These are phyloP conservation scores for Buxus sempervirens DNA, from an alignment of 164 flowering plant genomes.

Conservation along the genomic window DNA sequence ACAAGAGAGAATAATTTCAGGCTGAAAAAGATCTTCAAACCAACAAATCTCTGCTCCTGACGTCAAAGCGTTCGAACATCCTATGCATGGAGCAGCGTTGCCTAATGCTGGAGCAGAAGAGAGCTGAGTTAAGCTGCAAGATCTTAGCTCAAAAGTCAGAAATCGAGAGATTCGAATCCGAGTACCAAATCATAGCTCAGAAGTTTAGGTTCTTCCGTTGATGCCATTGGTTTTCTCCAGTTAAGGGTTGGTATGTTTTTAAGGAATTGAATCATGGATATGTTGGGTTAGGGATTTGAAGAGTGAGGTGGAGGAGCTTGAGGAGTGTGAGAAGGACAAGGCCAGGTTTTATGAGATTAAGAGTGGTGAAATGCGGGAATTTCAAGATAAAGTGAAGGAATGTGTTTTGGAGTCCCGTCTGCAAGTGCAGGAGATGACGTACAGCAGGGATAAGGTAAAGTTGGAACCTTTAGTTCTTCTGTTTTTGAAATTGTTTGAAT, in stretches of 20 bases:
- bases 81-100: slow-evolving; percentile 46
- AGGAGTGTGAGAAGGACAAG: slow-evolving; percentile 41
- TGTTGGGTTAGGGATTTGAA: slow-evolving; percentile 35
- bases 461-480: background rate
- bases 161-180: slow-evolving; percentile 29
- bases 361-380: slow-evolving; percentile 39
- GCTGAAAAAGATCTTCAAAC: slow-evolving; percentile 53
- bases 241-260: background rate
- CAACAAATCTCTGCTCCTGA: slow-evolving; percentile 32
- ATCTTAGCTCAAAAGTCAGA: slow-evolving; percentile 40
- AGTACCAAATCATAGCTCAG: slow-evolving; percentile 20
- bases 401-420: slow-evolving; percentile 18
- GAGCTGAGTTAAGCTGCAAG: slow-evolving; percentile 32
- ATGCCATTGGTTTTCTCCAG: background rate
- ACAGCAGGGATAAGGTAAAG: slow-evolving; percentile 34
- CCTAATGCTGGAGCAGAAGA: slow-evolving; percentile 40
- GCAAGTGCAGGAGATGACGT: slow-evolving; percentile 32
- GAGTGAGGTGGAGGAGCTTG: slow-evolving; percentile 45
- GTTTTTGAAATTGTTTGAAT: background rate
- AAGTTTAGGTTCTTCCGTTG: slow-evolving; percentile 29
- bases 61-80: slow-evolving; percentile 32
- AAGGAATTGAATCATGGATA: background rate
- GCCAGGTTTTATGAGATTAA: slow-evolving; percentile 37
- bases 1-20: slow-evolving; percentile 19
- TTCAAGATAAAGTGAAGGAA: slow-evolving; percentile 27